Conservation (phyloP, 225 moss, liverwort and hornwort species). For the Antitrichia curtipendula region DNA sequence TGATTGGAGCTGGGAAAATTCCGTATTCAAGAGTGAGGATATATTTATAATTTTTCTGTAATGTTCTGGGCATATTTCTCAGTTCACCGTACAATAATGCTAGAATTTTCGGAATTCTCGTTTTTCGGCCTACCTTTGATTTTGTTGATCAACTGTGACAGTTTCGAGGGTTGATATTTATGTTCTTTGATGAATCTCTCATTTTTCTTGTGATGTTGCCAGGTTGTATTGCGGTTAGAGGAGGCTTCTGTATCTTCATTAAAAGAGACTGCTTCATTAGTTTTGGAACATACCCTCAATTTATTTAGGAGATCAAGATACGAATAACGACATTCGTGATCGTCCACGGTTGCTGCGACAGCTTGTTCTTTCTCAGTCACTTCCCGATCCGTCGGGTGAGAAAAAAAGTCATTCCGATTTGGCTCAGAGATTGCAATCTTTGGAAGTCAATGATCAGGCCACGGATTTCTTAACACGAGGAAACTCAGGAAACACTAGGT, state of each 20-base stretch:
- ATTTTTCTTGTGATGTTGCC: not conserved
- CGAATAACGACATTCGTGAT: constrained; percentile 79
- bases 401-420: constrained; percentile 4
- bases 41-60: not conserved
- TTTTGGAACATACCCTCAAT: constrained; percentile 63
- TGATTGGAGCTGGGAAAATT: not conserved
- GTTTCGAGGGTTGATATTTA: not conserved
- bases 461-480: not conserved
- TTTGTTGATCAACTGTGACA: not conserved
- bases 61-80: not conserved
- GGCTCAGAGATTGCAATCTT: constrained; percentile 20
- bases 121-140: not conserved
- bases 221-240: constrained; percentile 52
- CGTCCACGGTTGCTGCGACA: constrained; percentile 68
- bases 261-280: constrained; percentile 33
- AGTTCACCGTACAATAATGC: not conserved
- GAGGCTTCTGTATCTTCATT: constrained; percentile 24
- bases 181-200: not conserved
- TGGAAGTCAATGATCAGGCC: constrained; percentile 21
- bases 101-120: not conserved
- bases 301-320: constrained; percentile 64
- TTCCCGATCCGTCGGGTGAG: not conserved
- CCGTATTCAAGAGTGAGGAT: not conserved
- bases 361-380: constrained; percentile 38
- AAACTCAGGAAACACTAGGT: not conserved